Conservation (phyloP, 441 rosid genomes). For the Pelargonium fulgidum region DNA sequence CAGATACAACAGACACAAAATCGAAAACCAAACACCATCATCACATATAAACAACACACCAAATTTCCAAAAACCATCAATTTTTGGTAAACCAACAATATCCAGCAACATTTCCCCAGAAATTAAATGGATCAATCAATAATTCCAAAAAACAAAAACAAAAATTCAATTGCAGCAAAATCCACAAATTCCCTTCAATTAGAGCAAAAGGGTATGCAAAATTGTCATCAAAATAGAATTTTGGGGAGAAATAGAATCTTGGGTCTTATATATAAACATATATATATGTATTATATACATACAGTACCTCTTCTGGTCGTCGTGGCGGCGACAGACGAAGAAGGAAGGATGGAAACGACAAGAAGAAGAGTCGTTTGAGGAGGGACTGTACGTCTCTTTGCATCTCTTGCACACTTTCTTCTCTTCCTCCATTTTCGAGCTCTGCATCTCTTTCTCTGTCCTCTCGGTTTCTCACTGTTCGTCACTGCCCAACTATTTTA, state of each 20-base stretch:
- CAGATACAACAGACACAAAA: background rate
- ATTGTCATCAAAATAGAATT: too few relatives aligned
- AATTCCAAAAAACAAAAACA: background rate
- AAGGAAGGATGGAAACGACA: conserved; percentile 85
- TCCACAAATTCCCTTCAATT: background rate
- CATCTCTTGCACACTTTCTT: conserved; percentile 66
- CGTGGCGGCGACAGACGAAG: conserved; percentile 94
- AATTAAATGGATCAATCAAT: background rate
- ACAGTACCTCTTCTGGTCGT: conserved; percentile 72
- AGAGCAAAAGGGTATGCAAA: background rate
- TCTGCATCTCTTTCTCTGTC: conserved; percentile 9
- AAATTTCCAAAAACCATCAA: background rate
- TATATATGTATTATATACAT: conserved; percentile 1
- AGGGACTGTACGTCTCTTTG: conserved; percentile 40
- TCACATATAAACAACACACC: background rate
- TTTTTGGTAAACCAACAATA: background rate
- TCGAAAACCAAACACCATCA: background rate
- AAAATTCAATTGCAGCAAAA: background rate
- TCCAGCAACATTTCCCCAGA: too few relatives aligned
- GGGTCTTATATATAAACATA: background rate
- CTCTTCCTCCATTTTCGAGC: conserved; percentile 12
- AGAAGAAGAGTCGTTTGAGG: conserved; percentile 53
- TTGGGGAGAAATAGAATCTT: background rate
- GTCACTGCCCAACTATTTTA: background rate
- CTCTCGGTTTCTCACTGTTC: background rate